These are phyloP conservation scores for Trifolium pratense DNA, from an alignment of 306 rosid genomes.

Conservation along the genomic window DNA sequence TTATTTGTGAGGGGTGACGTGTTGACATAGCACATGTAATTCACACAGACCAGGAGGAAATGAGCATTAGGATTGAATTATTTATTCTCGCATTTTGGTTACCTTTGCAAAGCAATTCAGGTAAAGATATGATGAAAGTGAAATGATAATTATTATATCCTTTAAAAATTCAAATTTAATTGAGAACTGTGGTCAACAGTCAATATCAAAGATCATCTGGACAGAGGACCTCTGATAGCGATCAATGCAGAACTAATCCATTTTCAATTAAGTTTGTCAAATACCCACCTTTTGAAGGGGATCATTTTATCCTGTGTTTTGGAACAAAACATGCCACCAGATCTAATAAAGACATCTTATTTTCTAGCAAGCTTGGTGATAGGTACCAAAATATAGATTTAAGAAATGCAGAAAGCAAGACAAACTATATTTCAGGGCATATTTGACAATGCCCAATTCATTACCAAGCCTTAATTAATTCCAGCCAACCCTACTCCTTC, in stretches of 20 bases:
- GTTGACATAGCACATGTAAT: neutral
- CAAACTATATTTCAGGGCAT: neutral
- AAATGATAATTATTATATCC: slow-evolving; percentile 25
- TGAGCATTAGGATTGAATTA: slow-evolving; percentile 15
- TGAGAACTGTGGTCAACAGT: slow-evolving; percentile 13
- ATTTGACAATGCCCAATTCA: neutral
- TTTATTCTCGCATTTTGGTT: slow-evolving; percentile 25
- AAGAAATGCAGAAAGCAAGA: neutral
- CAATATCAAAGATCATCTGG: slow-evolving; percentile 24
- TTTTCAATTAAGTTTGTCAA: slow-evolving; percentile 16
- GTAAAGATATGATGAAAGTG: slow-evolving; percentile 22
- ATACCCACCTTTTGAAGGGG: slow-evolving; percentile 11
- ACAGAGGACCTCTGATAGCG: neutral
- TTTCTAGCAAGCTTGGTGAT: neutral
- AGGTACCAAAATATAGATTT: no score
- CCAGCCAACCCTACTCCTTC: no score
- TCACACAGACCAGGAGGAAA: slow-evolving; percentile 7
- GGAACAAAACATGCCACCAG: neutral
- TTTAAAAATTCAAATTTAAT: slow-evolving; percentile 19
- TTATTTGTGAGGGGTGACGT: neutral
- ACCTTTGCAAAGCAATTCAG: slow-evolving; percentile 6
- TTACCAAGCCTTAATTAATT: no score
- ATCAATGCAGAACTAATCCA: slow-evolving; percentile 14
- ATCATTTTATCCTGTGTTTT: neutral
- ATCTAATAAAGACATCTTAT: neutral